Base-by-base conservation (phyloP, 805 yeast species). In the Torulaspora gathmanii region DNA sequence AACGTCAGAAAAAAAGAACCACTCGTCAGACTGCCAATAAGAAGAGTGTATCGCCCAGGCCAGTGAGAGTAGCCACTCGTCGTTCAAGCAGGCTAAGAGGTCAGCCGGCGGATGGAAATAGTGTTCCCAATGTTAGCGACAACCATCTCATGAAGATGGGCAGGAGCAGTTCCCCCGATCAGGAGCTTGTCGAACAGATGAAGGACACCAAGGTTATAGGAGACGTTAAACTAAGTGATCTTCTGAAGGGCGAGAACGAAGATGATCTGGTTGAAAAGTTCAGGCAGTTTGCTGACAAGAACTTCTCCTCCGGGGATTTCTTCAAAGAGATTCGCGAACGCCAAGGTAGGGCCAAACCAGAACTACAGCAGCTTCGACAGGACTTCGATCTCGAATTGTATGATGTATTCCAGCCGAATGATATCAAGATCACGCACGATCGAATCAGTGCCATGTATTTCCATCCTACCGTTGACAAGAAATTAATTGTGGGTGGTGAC, bases 401-500 rank as follows among this genome's bases (percentile, higher is more conserved):
- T 54, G 78, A 74, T 9, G 70, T 71, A 13, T 80, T 77, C 56
- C 80, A 78, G 46, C 89, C 93, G 0, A 77, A 80, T 50, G 85
- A 83, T 40, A 75, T 88, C 49, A 83, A 82, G 56, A 65, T 91
- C 3, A 77, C 86, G 0, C 55, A 63, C 56, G 84, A 82, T 42
- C 71, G 99, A 47, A 80, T 91, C 61, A 80, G 90, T 0, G 70
- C 86, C 2, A 73, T 89, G 33, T 70, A 73, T 31, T 83, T 87
- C 61, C 98, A 91, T 64, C 96, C 97, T 0, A 66, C 85, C 0
- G 61, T 60, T 0, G 74, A 72, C 1, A 79, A 80, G 49, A 73
- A 83, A 51, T 57, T 91, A 4, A 72, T 89, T 1, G 61, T 86
- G 26, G 96, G 89, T 1, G 98, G 97, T 37, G 99, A 93, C 65